A percentile compares a stretch with the other conserved stretches of the same genome.
These are phyloP conservation scores for Cystobasidium slooffiae DNA, from an alignment of 1,284 basidiomycete species.

Conservation along the genomic window DNA sequence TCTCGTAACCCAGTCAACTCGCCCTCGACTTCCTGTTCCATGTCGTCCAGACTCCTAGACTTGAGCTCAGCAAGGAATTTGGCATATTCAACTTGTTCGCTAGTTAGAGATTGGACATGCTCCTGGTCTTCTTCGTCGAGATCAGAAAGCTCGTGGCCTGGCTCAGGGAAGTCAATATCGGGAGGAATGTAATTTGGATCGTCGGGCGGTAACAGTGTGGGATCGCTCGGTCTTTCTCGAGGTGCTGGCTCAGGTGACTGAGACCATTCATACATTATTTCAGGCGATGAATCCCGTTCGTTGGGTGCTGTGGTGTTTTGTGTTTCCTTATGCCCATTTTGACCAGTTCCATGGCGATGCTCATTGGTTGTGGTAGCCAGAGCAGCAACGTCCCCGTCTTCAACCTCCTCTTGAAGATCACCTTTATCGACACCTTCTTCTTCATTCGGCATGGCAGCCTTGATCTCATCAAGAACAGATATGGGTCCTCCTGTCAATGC, in stretches of 20 bases:
- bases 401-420: conserved; percentile 35
- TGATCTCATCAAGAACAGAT: conserved; percentile 18
- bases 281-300: conserved; percentile 44
- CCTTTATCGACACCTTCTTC: conserved; percentile 37
- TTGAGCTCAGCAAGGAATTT: conserved; percentile 87
- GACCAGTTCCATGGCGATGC: neutral
- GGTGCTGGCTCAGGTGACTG: conserved; percentile 52
- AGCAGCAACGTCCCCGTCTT: neutral
- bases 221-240: conserved; percentile 15
- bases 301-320: neutral
- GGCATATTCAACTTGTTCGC: conserved; percentile 88
- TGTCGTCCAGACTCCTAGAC: conserved; percentile 75
- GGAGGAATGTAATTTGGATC: conserved; percentile 43
- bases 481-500: conserved; percentile 10
- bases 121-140: conserved; percentile 48
- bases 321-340: neutral
- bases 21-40: conserved; percentile 84
- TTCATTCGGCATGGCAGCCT: conserved; percentile 4
- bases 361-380: neutral
- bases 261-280: conserved; percentile 53
- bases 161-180: conserved; percentile 35
- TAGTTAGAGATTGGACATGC: conserved; percentile 57
- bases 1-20: conserved; percentile 82
- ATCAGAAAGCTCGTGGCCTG: conserved; percentile 44
- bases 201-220: conserved; percentile 30